Evolutionary conservation across 2,329 filamentous ascomycete species (phyloP), one percentile per base, ranked within the genome.

Genomic region (Alternaria rosae): DNA sequence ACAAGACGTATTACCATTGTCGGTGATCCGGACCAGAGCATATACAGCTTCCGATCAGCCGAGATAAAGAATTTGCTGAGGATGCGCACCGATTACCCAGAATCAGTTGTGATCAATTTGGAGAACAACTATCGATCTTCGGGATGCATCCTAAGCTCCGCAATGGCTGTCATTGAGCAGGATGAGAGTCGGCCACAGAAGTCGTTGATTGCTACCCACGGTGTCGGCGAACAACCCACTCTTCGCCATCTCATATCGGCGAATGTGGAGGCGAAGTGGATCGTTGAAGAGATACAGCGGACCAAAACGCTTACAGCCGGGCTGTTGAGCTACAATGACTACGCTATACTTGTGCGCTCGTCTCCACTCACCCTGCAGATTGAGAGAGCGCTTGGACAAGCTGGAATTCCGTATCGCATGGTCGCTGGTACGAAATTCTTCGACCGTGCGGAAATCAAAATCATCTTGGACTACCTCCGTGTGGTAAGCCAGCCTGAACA

Each of bases 51-150:
- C 85, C 90, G 94, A 20, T 94, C 93, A 8, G 94, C 95, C 10
- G 94, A 99, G 78, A 92, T 94, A 69, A 91, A 91, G 76, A 99
- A 98, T 71, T 84, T 98, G 50, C 87, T 88, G 67, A 88, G 91
- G 3, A 89, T 99, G 84, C 87, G 93, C 54, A 83, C 83, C 43
- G 89, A 92, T 61, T 97, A 91, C 73, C 89, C 89, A 0, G 86
- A 91, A 25, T 95, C 93, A 0, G 86, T 93, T 5, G 91, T 95
- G 60, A 88, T 97, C 45, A 89, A 94, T 6, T 84, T 99, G 3
- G 92, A 97, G 75, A 92, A 97, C 73, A 99, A 98, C 72, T 99
- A 99, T 75, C 88, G 94, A 21, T 98, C 94, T 1, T 96, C 93
- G 0, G 92, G 90, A 41, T 89, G 89, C 8, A 97, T 99, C 61